phyloP scores from a whole-genome alignment of 2,329 filamentous ascomycete genomes.

The Tothia fuscella region DNA sequence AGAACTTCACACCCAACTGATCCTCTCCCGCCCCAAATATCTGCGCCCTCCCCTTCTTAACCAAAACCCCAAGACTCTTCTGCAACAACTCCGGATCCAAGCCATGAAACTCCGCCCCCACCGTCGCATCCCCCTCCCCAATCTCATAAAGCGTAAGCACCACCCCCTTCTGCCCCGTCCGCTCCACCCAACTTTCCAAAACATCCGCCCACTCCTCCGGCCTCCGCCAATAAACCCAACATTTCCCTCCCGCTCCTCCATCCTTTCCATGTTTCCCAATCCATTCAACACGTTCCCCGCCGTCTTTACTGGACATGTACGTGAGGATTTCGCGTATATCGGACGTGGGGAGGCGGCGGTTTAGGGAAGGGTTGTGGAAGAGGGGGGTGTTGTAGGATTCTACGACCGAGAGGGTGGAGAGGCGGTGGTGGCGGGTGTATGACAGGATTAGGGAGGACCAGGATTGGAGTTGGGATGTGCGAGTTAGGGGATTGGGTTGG shows the following conservation, averaged over 20 bases:
- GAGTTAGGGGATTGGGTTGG: conserved; percentile 62
- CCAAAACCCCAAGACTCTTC: conserved; percentile 66
- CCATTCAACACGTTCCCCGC: conserved; percentile 54
- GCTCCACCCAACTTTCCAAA: conserved; percentile 57
- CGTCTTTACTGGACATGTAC: conserved; percentile 42
- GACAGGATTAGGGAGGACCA: conserved; percentile 78
- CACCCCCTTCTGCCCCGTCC: conserved; percentile 70
- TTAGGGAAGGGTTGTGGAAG: conserved; percentile 38
- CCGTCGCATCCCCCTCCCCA: conserved; percentile 70
- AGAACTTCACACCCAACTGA: conserved; percentile 91
- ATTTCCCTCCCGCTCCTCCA: background rate
- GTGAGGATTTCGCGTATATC: conserved; percentile 43
- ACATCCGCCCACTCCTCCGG: background rate
- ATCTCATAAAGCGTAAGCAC: conserved; percentile 80
- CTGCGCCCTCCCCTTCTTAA: conserved; percentile 85
- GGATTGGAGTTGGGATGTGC: conserved; percentile 63
- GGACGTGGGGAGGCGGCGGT: conserved; percentile 35
- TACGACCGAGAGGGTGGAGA: conserved; percentile 62
- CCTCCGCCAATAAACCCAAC: background rate
- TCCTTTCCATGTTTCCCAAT: conserved; percentile 24
- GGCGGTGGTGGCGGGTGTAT: conserved; percentile 67
- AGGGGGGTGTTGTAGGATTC: conserved; percentile 46
- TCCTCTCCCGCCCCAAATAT: conserved; percentile 86
- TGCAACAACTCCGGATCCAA: conserved; percentile 74
- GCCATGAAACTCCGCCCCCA: conserved; percentile 65